Percentiles rank a stretch among this genome's conserved stretches.
phyloP scores from a whole-genome alignment of 768 basidiomycete species.

The Aureoboletus auriporus region DNA sequence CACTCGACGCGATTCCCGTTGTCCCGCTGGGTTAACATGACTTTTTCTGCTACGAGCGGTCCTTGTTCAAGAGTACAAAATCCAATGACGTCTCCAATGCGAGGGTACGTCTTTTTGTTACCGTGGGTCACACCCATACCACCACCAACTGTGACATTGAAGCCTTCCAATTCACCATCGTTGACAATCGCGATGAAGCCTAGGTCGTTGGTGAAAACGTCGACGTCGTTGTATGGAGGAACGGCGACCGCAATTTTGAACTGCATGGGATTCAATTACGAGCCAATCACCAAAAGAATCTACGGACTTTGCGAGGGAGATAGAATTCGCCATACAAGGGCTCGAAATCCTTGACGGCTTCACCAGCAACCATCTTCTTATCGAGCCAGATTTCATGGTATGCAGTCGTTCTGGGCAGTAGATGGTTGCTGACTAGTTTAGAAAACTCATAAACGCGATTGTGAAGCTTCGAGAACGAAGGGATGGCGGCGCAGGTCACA shows the following conservation, averaged over 20 bases:
- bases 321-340: slow-evolving; percentile 98
- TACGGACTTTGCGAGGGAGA: slow-evolving; percentile 83
- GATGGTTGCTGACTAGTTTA: slow-evolving; percentile 75
- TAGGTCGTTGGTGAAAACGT: slow-evolving; percentile 92
- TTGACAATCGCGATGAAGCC: slow-evolving; percentile 94
- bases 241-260: slow-evolving; percentile 98
- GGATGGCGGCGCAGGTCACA: slow-evolving; percentile 88
- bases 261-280: slow-evolving; percentile 35
- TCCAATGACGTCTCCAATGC: slow-evolving; percentile 81
- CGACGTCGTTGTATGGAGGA: slow-evolving; percentile 94
- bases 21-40: slow-evolving; percentile 93
- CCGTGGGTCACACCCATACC: slow-evolving; percentile 99
- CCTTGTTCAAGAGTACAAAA: slow-evolving; percentile 91
- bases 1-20: slow-evolving; percentile 93
- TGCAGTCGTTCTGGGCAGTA: slow-evolving; percentile 86
- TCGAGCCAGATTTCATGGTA: slow-evolving; percentile 99
- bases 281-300: not conserved
- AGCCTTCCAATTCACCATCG: slow-evolving; percentile 77
- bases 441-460: slow-evolving; percentile 79
- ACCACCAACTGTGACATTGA: slow-evolving; percentile 92
- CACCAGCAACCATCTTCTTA: slow-evolving; percentile 93
- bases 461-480: slow-evolving; percentile 85
- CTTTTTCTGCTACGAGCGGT: slow-evolving; percentile 80
- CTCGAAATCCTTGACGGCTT: slow-evolving; percentile 90
- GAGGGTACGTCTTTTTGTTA: slow-evolving; percentile 98